Base-by-base conservation (phyloP, 352 stramenopile species). In the Pythium brachiatum region DNA sequence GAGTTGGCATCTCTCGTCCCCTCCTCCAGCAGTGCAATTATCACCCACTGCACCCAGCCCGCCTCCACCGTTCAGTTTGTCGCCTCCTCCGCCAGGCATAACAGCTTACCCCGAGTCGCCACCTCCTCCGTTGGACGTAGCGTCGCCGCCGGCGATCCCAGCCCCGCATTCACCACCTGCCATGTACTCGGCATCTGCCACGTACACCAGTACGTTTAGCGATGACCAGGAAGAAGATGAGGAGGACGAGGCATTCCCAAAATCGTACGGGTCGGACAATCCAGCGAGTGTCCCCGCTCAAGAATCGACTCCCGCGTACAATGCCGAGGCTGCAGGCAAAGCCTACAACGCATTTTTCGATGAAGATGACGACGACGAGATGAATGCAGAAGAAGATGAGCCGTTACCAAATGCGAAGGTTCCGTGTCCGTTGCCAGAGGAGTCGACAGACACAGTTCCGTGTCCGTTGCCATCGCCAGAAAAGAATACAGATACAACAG, bases 341-440 rank as follows among this genome's bases (percentile, higher is more conserved):
- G 81, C 82, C 20, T 85, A 88, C 36, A 86, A 76, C n/a, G 83
- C 82, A 2, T 90, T 94, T 56, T 79, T 93, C 41, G 72, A 89
- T 21, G 68, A 80, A 7, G 69, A 86, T 61, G 76, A 81, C 13
- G 62, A 76, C 31, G 72, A 73, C 7, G 73, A 77, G 25, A 76
- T 72, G 34, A 55, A 68, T 25, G 60, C 58, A 7, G 83, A 92
- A 21, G 72, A 89, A 62, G 81, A 92, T 44, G 79, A 90, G 51
- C 74, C 80, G 18, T 53, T 90, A 27, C 76, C 72, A 0, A 72
- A 43, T 23, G 54, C 41, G 1, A 26, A 48, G n/a, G 18, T 7
- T 26, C 20, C 41, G 26, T 48, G 57, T 51, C 20, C 21, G 15
- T 6, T 27, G 20, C 58, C 29, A 20, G 6, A 15, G 21, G 21